Evolutionary conservation across 148 eudicot genomes (phyloP), one percentile per base, ranked within the genome.

Genomic region (Silene uniflora): DNA sequence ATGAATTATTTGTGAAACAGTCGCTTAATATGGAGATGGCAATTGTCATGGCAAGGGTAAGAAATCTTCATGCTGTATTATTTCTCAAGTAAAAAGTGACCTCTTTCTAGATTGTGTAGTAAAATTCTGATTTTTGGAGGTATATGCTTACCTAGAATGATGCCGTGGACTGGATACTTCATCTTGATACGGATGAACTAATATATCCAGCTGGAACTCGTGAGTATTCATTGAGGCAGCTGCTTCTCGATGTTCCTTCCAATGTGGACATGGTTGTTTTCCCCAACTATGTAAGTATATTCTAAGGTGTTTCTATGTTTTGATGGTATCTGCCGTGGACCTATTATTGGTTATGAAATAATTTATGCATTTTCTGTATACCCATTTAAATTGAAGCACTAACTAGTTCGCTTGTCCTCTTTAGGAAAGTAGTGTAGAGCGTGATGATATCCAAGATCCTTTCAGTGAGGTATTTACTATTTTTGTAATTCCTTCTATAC

Each of bases 21-120:
- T 87, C 96, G 69, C 87, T 93, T 56, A 93, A 93, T 72, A 93
- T 93, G 98, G 98, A 93, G 81, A 93, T 93, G 96, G 98, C 98
- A 35, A 93, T 93, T 35, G 88, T 85, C 75, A 89, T 88, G 98
- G 98, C 98, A 74, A 87, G 93, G 91, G 98, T 93, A 89, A 46
- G 88, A 27, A 11, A 16, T 71, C 54, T 17, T 58, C 6, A 55
- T 19, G 29, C 39, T 27, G 12, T 39, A 39, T 39, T 0, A 0
- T 18, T 1, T 44, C 44, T 6, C 1, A 39, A 39, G 0, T 39
- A 39, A 39, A 39, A 39, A 39, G 44, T 46, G 59, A 32, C 4
- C 25, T 23, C 32, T 73, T 62, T 24, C 52, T 27, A 54, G 13
- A 39, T 27, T 77, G 49, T 67, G 23, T 5, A 32, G 32, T 22